phyloP scores from a whole-genome alignment of 495 filamentous ascomycete species.

The Talaromyces wortmannii region DNA sequence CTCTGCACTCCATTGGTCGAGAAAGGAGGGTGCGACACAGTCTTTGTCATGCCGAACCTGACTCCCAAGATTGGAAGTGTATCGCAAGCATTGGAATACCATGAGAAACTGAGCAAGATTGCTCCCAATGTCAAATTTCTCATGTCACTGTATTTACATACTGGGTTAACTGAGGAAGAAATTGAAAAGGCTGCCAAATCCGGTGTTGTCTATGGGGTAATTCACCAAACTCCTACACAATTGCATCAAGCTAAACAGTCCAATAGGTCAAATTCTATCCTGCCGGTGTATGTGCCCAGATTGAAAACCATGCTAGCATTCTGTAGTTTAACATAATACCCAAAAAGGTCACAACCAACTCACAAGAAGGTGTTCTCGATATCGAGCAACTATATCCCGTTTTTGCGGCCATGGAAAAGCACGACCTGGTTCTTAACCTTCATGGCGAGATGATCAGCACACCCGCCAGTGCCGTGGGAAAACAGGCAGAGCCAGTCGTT shows the following conservation, averaged over 20 bases:
- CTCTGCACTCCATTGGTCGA: constrained; percentile 72
- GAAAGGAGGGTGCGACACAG: constrained; percentile 68
- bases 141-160: constrained; percentile 84
- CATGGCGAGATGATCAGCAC: constrained; percentile 53
- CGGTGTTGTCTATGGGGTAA: constrained; percentile 31
- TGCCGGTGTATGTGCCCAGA: constrained; percentile 31
- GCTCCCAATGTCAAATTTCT: constrained; percentile 72
- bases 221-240: background rate
- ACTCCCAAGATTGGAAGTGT: constrained; percentile 72
- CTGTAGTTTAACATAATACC: background rate
- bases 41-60: constrained; percentile 79
- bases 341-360: constrained; percentile 68
- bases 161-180: constrained; percentile 68
- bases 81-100: constrained; percentile 68
- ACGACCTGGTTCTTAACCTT: constrained; percentile 56
- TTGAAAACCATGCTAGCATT: background rate
- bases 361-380: constrained; percentile 69
- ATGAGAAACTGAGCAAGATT: constrained; percentile 54
- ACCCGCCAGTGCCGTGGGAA: constrained; percentile 17
- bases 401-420: constrained; percentile 70
- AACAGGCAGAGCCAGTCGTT: constrained; percentile 20
- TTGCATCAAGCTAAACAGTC: constrained; percentile 1
- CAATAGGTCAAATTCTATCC: constrained; percentile 50
- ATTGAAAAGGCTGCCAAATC: constrained; percentile 64
- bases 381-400: constrained; percentile 68